phyloP scores from a whole-genome alignment of 371 early-diverging fungal species.

The Haplosporangium sp. region DNA sequence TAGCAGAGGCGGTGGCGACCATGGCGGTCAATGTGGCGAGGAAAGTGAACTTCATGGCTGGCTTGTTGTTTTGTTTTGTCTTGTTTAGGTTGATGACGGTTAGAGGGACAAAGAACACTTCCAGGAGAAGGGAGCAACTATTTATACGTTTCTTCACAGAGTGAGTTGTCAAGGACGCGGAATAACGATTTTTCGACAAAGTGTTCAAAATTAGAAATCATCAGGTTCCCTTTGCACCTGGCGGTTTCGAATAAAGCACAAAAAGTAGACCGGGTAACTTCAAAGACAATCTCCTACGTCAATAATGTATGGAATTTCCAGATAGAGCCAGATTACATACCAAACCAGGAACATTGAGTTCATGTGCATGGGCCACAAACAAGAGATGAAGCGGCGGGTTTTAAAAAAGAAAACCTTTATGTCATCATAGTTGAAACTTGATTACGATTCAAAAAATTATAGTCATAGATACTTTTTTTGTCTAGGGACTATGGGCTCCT shows the following conservation, averaged over 20 bases:
- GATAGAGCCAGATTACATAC: neutral
- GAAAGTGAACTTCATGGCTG: neutral
- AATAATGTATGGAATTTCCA: too few species aligned
- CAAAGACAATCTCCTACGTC: too few species aligned
- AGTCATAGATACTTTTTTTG: too few species aligned
- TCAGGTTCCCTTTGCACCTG: too few species aligned
- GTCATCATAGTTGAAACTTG: neutral
- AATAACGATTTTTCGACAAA: too few species aligned
- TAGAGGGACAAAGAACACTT: neutral
- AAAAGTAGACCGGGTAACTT: too few species aligned
- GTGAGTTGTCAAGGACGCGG: too few species aligned
- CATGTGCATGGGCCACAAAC: neutral
- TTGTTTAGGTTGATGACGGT: neutral
- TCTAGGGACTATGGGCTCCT: neutral
- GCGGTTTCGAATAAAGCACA: too few species aligned
- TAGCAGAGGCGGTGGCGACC: constrained; percentile 1
- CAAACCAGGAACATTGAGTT: neutral
- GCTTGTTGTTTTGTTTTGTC: neutral
- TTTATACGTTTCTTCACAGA: too few species aligned
- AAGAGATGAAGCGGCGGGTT: neutral
- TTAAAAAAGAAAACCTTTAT: neutral
- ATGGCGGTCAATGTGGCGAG: neutral
- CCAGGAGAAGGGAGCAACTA: too few species aligned
- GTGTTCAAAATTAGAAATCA: too few species aligned
- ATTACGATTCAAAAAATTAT: too few species aligned